Base-by-base conservation (phyloP, 192 early-diverging fungal species). In the Podila clonocystis region DNA sequence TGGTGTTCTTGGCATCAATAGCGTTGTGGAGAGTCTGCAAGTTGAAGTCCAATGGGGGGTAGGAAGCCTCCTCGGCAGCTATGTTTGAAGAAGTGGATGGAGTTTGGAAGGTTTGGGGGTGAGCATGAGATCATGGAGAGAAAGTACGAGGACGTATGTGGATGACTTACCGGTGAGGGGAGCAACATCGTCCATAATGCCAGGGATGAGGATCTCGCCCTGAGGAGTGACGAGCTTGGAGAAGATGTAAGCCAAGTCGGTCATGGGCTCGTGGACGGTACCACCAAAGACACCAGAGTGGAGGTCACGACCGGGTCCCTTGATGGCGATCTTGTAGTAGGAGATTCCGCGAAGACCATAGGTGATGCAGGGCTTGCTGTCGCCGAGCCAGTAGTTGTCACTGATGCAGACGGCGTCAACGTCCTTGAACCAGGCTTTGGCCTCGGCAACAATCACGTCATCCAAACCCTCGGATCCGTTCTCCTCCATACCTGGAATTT, bases 331-430 rank as follows among this genome's bases (percentile, higher is more conserved):
- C 71, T 87, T 86, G 82, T 89, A 91, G 82, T 90, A 89, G 74
- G 86, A 88, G 72, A 91, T 88, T 50, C 89, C 95, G 66, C 97
- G 96, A 59, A 99, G 92, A 67, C 97, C 97, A 79, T 99, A 98
- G 58, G 98, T 99, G 70, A 99, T 85, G 88, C 98, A 99, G 34
- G 98, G 98, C 87, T 97, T 98, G 70, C 85, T 93, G 59, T 91
- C 95, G 67, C 98, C 97, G 26, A 98, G 86, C 97, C 98, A 99
- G 90, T 98, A 99, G 89, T 99, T 99, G 88, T 99, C 97, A 72
- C 88, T 91, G 80, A 99, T 99, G 88, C 95, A 97, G 58, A 99
- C 96, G 67, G 93, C 95, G 85, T 99, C 98, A 1, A 94, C 94
- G 82, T 89, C 91, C 80, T 89, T 91, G 88, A 99, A 98, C 87